phyloP scores from a whole-genome alignment of 2,329 filamentous ascomycete species.

The Dactylellina parvicollis region DNA sequence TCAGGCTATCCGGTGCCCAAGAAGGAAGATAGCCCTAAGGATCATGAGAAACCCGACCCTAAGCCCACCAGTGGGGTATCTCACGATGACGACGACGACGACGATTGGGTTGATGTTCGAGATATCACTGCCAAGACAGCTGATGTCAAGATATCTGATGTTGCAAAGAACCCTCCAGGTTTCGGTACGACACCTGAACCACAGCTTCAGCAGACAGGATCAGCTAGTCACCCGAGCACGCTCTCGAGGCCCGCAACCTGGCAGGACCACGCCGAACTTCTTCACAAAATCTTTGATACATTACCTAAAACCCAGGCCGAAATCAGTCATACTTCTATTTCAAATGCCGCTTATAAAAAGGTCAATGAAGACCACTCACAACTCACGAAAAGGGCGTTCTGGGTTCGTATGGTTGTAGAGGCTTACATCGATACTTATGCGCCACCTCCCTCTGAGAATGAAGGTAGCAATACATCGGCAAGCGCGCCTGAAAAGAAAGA shows the following conservation, averaged over 20 bases:
- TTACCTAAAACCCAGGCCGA: conserved; percentile 8
- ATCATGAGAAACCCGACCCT: neutral
- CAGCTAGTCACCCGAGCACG: conserved; percentile 5
- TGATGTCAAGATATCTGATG: conserved; percentile 17
- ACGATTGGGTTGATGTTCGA: conserved; percentile 35
- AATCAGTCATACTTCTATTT: conserved; percentile 41
- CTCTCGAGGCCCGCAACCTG: conserved; percentile 24
- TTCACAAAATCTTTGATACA: conserved; percentile 21
- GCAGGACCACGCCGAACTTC: conserved; percentile 32
- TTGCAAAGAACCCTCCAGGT: neutral
- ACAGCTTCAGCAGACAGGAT: neutral
- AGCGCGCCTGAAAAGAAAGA: neutral
- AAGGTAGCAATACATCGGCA: neutral
- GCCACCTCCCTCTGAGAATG: neutral
- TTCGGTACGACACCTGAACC: neutral
- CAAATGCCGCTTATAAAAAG: conserved; percentile 29
- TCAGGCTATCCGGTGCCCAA: conserved; percentile 26
- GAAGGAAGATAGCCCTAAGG: neutral
- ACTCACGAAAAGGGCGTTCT: conserved; percentile 55
- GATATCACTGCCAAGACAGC: conserved; percentile 5
- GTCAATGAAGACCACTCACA: conserved; percentile 2
- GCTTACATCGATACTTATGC: conserved; percentile 45
- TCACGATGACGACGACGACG: conserved; percentile 35
- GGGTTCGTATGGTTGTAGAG: conserved; percentile 53
- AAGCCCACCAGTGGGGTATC: conserved; percentile 1